phyloP scores from a whole-genome alignment of 75 land plant species.

The Selaginella moellendorffii region DNA sequence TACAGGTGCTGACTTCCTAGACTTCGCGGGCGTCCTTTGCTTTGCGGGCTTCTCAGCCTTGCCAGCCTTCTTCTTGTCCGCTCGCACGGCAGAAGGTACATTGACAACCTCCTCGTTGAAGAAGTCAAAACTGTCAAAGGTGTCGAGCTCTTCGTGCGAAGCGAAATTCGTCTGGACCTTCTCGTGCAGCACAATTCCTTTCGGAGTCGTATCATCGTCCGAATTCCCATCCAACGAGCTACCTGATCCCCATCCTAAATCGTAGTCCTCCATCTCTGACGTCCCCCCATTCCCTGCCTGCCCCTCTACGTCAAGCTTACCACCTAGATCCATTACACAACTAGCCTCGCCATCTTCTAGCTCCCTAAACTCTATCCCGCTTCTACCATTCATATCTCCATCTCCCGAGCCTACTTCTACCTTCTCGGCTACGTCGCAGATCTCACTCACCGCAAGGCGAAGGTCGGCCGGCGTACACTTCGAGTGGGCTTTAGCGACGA shows the following conservation, averaged over 20 bases:
- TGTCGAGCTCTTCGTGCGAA: background rate
- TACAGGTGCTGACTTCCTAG: background rate
- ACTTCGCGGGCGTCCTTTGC: background rate
- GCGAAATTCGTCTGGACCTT: background rate
- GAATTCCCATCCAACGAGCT: background rate
- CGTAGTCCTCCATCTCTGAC: background rate
- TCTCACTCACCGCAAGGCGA: slow-evolving; percentile 41
- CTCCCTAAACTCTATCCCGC: background rate
- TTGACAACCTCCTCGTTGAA: background rate
- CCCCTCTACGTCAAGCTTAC: background rate
- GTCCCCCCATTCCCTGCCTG: no score
- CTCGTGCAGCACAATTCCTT: background rate
- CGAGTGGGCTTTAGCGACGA: slow-evolving; percentile 37
- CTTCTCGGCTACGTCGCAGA: background rate
- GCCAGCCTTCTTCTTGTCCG: background rate
- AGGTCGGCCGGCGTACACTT: slow-evolving; percentile 37
- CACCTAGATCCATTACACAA: background rate
- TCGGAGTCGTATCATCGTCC: background rate
- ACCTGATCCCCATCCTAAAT: background rate
- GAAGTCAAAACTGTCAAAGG: background rate
- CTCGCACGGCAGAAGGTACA: background rate
- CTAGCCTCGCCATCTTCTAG: background rate
- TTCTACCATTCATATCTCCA: background rate
- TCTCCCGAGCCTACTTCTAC: background rate
- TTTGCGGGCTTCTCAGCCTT: background rate